Evolutionary conservation across 1,284 basidiomycete species (phyloP).

Genomic region (Puccinia brachypodii): DNA sequence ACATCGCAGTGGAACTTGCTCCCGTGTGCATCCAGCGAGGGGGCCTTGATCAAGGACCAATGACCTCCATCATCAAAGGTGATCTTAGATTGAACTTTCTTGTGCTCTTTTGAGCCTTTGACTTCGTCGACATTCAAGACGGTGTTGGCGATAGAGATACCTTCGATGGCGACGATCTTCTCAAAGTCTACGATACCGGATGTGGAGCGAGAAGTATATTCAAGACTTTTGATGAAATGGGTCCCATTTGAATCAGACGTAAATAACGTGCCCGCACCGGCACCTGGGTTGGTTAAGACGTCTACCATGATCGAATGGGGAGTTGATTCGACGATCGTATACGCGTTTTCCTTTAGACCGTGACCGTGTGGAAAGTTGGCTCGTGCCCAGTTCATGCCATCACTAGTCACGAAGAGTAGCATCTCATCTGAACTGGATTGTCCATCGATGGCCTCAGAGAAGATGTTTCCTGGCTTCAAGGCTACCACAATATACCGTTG

Average conservation of each 20-base stretch:
- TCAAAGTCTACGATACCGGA: slow-evolving; percentile 92
- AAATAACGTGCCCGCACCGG: slow-evolving; percentile 83
- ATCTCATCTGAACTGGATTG: slow-evolving; percentile 65
- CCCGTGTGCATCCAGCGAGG: slow-evolving; percentile 66
- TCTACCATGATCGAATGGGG: slow-evolving; percentile 90
- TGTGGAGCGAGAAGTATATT: slow-evolving; percentile 84
- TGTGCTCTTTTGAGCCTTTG: slow-evolving; percentile 66
- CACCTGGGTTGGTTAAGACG: slow-evolving; percentile 73
- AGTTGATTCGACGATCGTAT: slow-evolving; percentile 92
- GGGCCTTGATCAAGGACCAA: slow-evolving; percentile 73
- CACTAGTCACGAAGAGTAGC: slow-evolving; percentile 78
- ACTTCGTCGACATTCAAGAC: slow-evolving; percentile 80
- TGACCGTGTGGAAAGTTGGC: slow-evolving; percentile 84
- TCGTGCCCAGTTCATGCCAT: slow-evolving; percentile 76
- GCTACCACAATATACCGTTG: slow-evolving; percentile 87
- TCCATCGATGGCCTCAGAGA: slow-evolving; percentile 13
- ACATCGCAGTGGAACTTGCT: slow-evolving; percentile 67
- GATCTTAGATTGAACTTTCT: slow-evolving; percentile 73
- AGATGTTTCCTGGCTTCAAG: slow-evolving; percentile 60
- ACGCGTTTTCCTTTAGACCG: slow-evolving; percentile 79
- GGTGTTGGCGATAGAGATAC: slow-evolving; percentile 84
- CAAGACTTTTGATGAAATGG: slow-evolving; percentile 86
- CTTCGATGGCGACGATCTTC: slow-evolving; percentile 84
- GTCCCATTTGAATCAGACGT: slow-evolving; percentile 92
- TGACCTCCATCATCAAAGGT: slow-evolving; percentile 89